A percentile compares a stretch with the other conserved stretches of the same genome.
These are phyloP conservation scores for Chrysanthemum makinoi DNA, from an alignment of 129 eudicot species.

Conservation along the genomic window DNA sequence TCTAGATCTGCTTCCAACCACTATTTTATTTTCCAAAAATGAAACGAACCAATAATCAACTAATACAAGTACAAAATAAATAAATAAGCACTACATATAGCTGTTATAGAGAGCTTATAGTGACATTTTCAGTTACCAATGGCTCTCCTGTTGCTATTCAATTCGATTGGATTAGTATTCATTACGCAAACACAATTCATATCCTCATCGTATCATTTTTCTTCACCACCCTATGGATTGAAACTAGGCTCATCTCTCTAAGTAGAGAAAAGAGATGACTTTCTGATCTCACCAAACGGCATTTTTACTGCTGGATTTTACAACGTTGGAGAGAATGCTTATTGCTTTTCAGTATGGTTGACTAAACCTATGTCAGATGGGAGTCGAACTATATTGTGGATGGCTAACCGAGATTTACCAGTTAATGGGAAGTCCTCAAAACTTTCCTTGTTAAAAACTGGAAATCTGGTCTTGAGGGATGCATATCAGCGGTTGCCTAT, in stretches of 20 bases:
- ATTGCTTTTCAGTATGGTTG: constrained; percentile 46
- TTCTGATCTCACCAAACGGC: constrained; percentile 36
- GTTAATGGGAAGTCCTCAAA: constrained; percentile 45
- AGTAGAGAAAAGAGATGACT: constrained; percentile 25
- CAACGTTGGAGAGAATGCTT: constrained; percentile 47
- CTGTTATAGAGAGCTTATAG: background rate
- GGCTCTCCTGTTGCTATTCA: background rate
- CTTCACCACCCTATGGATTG: constrained; percentile 10
- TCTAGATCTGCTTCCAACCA: too few relatives aligned
- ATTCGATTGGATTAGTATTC: background rate
- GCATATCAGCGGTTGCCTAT: constrained; percentile 22
- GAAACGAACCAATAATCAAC: too few relatives aligned
- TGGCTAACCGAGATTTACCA: constrained; percentile 54
- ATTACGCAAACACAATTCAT: background rate
- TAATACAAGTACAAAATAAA: too few relatives aligned
- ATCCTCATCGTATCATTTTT: constrained; percentile 11
- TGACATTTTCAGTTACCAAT: background rate
- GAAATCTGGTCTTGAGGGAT: constrained; percentile 39
- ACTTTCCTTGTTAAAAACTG: constrained; percentile 32
- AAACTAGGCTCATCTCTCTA: constrained; percentile 32
- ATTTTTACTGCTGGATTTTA: constrained; percentile 47
- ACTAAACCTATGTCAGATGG: constrained; percentile 26
- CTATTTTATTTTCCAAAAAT: too few relatives aligned
- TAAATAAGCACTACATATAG: background rate
- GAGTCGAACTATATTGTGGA: constrained; percentile 42